A percentile compares a stretch with the other conserved stretches of the same genome.
phyloP scores from a whole-genome alignment of 1,284 basidiomycete genomes.

The Malassezia arunalokei region DNA sequence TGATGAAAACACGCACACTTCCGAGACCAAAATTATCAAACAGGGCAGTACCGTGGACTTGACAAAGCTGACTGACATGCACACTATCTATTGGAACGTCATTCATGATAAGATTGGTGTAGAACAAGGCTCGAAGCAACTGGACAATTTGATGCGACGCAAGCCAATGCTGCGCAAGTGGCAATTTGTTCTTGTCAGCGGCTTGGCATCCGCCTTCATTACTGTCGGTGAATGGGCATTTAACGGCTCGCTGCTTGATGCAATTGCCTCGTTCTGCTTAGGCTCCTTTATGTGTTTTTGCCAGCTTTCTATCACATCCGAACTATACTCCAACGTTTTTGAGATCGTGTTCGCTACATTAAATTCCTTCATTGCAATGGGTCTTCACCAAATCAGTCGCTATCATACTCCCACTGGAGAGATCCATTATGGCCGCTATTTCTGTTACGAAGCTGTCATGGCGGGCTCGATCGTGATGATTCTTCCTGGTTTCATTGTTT shows the following conservation, averaged over 20 bases:
- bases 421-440: slow-evolving; percentile 49
- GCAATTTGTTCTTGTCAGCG: slow-evolving; percentile 63
- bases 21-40: slow-evolving; percentile 58
- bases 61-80: slow-evolving; percentile 54
- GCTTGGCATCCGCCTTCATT: slow-evolving; percentile 68
- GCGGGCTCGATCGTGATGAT: slow-evolving; percentile 76
- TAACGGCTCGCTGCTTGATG: slow-evolving; percentile 68
- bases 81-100: slow-evolving; percentile 71
- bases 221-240: slow-evolving; percentile 47
- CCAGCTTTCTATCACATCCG: slow-evolving; percentile 47
- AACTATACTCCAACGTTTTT: slow-evolving; percentile 73
- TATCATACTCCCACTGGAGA: slow-evolving; percentile 26
- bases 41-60: slow-evolving; percentile 35
- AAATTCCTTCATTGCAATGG: slow-evolving; percentile 60
- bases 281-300: slow-evolving; percentile 57
- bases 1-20: slow-evolving; percentile 69
- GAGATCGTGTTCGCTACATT: slow-evolving; percentile 74
- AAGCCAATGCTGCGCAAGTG: slow-evolving; percentile 38
- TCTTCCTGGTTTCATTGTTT: slow-evolving; percentile 56
- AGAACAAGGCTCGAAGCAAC: slow-evolving; percentile 60
- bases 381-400: slow-evolving; percentile 18
- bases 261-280: slow-evolving; percentile 61
- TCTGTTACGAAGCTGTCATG: slow-evolving; percentile 76
- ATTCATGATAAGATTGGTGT: slow-evolving; percentile 76
- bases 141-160: slow-evolving; percentile 66